Base-by-base conservation (phyloP, 2,329 filamentous ascomycete genomes). In the Colletotrichum higginsianum region DNA sequence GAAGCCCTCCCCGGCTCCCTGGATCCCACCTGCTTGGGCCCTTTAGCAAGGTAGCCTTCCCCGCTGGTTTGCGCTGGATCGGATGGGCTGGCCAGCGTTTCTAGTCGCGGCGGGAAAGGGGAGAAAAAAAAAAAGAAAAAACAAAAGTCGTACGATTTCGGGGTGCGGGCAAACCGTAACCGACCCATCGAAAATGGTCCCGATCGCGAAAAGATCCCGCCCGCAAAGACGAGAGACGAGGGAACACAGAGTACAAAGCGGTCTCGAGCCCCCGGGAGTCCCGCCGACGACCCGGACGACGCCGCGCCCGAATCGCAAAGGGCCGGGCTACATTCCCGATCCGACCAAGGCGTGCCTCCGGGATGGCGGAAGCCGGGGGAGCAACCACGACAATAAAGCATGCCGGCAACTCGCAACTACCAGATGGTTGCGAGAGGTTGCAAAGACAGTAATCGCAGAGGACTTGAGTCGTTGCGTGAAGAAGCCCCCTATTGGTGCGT, bases 71-170 rank as follows among this genome's bases (percentile, higher is more conserved):
- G 58, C 26, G 49, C 4, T 38, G 12, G 30, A 61, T 61, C 58
- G 30, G 30, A 61, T 26, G 46, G 46, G 26, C 58, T 61, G 58
- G 38, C 58, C 26, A 23, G 58, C 18, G 9, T 49, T 50, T 61
- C 26, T 16, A 61, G n/a, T 61, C n/a, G 13, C 6, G 26, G 26
- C 26, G 26, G 4, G 4, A 26, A 26, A 26, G 26, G 26, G 26
- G 26, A 26, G 23, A 3, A 26, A 26, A 26, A 26, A 26, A 26
- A 26, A 26, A 26, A 26, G 26, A 26, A 26, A 26, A 26, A 26
- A 26, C 26, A 40, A 49, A 47, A 50, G 30, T 50, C 21, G 46
- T 18, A 40, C 46, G 26, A 61, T 18, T n/a, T 16, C 40, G 46
- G 40, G 13, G 16, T 40, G 58, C 46, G 58, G 11, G 40, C 4